Percentiles rank a stretch among this genome's conserved stretches.
Conservation (phyloP, 2,329 filamentous ascomycete genomes). For the Mycogone perniciosa region DNA sequence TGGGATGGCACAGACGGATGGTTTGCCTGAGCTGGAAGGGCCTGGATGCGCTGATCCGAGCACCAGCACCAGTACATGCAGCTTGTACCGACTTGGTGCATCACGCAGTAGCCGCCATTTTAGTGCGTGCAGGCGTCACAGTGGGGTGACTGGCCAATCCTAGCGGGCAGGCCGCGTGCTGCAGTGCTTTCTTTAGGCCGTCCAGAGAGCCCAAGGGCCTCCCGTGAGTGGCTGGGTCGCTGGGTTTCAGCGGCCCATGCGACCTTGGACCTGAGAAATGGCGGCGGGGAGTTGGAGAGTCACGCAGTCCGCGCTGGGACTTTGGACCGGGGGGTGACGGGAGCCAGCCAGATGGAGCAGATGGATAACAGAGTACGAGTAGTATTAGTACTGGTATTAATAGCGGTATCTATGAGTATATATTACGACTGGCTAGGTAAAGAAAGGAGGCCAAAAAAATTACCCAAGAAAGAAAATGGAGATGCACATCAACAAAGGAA, state of each 20-base stretch:
- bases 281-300: neutral
- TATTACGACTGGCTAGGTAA: neutral
- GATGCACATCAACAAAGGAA: neutral
- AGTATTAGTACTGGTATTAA: no score
- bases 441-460: neutral
- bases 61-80: constrained; percentile 5
- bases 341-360: neutral
- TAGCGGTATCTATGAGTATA: no score
- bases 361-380: no score
- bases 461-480: neutral
- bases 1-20: constrained; percentile 14
- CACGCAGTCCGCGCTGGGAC: no score
- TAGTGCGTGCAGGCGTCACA: neutral
- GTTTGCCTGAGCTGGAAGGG: constrained; percentile 6
- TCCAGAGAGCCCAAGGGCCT: neutral
- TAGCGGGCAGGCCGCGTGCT: no score
- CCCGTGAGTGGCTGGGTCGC: neutral
- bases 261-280: neutral
- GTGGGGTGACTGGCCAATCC: neutral
- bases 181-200: no score
- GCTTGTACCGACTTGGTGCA: neutral
- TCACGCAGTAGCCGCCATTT: neutral
- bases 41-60: constrained; percentile 1
- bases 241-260: neutral
- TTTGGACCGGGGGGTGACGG: no score